Evolutionary conservation across 305 asterid genomes (phyloP).

Genomic region (Fraxinus xanthoxyloides): DNA sequence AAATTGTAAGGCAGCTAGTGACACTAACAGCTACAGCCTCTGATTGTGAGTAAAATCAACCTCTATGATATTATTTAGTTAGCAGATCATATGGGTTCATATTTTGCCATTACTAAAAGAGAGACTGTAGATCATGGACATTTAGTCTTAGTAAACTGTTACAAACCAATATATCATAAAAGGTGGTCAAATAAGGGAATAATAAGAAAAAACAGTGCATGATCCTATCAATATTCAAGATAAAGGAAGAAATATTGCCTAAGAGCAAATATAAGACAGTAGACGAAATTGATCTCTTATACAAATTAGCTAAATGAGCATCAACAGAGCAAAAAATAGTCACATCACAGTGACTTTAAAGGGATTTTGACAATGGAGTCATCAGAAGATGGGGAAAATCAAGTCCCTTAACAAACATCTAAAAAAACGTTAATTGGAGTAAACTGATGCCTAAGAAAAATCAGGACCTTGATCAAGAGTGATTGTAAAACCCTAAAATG

Average conservation of each 20-base stretch:
- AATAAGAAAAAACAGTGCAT: not conserved
- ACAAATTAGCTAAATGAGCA: not conserved
- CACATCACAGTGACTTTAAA: not conserved
- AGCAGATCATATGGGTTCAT: not conserved
- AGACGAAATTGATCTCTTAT: not conserved
- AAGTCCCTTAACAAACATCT: not conserved
- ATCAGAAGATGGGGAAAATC: not conserved
- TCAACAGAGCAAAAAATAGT: not conserved
- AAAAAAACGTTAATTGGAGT: not conserved
- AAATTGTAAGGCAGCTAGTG: not conserved
- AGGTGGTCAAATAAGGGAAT: not conserved
- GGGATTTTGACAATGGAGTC: not conserved
- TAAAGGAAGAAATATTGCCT: not conserved
- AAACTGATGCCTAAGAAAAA: not conserved
- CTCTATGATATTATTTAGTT: not conserved
- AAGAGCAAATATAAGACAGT: not conserved
- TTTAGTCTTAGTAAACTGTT: not conserved
- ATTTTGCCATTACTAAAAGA: not conserved
- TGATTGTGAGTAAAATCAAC: not conserved
- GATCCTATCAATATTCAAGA: not conserved
- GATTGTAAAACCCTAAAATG: not conserved
- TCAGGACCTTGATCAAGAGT: not conserved
- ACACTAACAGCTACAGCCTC: not conserved
- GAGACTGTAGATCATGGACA: not conserved
- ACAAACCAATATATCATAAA: not conserved